Base-by-base conservation (phyloP, 1,139 yeast genomes). In the Kodamaea plutei region DNA sequence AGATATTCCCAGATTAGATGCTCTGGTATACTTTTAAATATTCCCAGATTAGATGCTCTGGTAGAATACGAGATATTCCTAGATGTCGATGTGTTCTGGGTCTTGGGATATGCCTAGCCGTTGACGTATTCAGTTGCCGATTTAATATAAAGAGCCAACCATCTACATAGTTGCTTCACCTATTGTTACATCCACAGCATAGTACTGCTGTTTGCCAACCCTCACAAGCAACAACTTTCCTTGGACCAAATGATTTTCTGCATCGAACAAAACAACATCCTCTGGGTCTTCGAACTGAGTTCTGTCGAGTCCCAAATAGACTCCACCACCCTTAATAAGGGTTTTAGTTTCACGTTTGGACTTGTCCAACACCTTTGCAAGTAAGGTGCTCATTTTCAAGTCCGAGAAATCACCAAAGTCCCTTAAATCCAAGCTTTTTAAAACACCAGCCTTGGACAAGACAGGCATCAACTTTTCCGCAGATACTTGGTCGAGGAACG, bases 121-220 rank as follows among this genome's bases (percentile, higher is more conserved):
- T n/a, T n/a, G n/a, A n/a, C n/a, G n/a, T n/a, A n/a, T n/a, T n/a
- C n/a, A n/a, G n/a, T n/a, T n/a, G n/a, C n/a, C n/a, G n/a, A n/a
- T n/a, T n/a, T n/a, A n/a, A n/a, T n/a, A n/a, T n/a, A n/a, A n/a
- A n/a, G n/a, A n/a, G n/a, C n/a, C n/a, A n/a, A n/a, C n/a, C n/a
- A n/a, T n/a, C n/a, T n/a, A n/a, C n/a, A n/a, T n/a, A n/a, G n/a
- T n/a, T n/a, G n/a, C n/a, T n/a, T n/a, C n/a, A n/a, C n/a, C n/a
- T n/a, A n/a, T n/a, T n/a, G n/a, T 28, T 22, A 22, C 35, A 41
- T 75, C 73, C 23, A 77, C 72, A 12, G 80, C 73, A 47, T 66
- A 63, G 47, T 78, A 79, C 37, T 68, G 72, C 29, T 76, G 79
- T 48, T 89, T 91, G 3, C 97, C 97, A 4, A 79, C 58, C 41